Percentiles rank a stretch among this genome's conserved stretches.
Conservation (phyloP, 108 stramenopile genomes). For the Cyclotella distinguenda region DNA sequence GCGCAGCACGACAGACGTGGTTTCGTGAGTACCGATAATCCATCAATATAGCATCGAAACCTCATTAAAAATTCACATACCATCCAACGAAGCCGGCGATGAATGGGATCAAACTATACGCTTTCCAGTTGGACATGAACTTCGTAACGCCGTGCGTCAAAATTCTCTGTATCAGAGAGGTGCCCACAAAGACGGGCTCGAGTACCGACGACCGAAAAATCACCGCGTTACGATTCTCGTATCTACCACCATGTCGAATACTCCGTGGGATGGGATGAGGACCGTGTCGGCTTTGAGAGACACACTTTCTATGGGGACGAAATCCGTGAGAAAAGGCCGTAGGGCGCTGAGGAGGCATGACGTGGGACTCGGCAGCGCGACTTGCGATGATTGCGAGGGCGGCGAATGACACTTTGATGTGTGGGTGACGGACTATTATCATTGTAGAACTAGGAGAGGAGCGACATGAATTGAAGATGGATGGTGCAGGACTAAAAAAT, state of each 20-base stretch:
- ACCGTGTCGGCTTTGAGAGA: not conserved
- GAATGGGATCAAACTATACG: conserved; percentile 42
- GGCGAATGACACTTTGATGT: too few species aligned
- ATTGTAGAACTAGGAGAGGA: too few species aligned
- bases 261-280: not conserved
- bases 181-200: conserved; percentile 27
- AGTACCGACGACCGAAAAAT: conserved; percentile 18
- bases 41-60: not conserved
- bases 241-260: not conserved
- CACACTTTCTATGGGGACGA: not conserved
- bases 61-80: too few species aligned
- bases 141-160: conserved; percentile 33
- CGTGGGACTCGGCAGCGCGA: not conserved
- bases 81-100: conserved; percentile 52
- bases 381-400: not conserved
- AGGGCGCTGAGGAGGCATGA: not conserved
- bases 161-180: conserved; percentile 20
- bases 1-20: not conserved
- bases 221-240: not conserved
- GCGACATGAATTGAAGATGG: too few species aligned
- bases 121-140: conserved; percentile 50
- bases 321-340: conserved; percentile 14
- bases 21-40: not conserved
- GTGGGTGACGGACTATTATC: too few species aligned
- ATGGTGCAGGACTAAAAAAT: too few species aligned